Percentiles rank a stretch among this genome's conserved stretches.
Evolutionary conservation across 2,329 filamentous ascomycete species (phyloP).

Genomic region (Cyphellophora attinorum): DNA sequence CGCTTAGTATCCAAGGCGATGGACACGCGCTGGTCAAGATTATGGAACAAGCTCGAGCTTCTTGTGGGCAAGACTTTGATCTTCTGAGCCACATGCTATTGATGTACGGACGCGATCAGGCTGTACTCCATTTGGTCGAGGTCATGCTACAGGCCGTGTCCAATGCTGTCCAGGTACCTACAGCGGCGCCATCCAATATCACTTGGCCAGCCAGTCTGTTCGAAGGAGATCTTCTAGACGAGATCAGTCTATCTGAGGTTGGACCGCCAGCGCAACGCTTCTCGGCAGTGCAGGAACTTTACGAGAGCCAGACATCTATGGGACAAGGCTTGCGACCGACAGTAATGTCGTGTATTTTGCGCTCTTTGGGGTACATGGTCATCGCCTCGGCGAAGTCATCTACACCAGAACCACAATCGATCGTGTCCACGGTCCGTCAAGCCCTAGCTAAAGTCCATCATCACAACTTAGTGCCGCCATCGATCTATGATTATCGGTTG

Average conservation of each 20-base stretch:
- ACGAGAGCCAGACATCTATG: too few species aligned
- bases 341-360: slow-evolving; percentile 9
- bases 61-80: slow-evolving; percentile 22
- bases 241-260: slow-evolving; percentile 22
- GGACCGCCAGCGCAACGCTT: background rate
- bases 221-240: slow-evolving; percentile 20
- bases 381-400: background rate
- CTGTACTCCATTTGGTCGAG: slow-evolving; percentile 28
- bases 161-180: slow-evolving; percentile 12
- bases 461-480: slow-evolving; percentile 31
- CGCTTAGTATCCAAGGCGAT: too few species aligned
- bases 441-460: slow-evolving; percentile 37
- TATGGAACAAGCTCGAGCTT: background rate
- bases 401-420: slow-evolving; percentile 6
- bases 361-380: slow-evolving; percentile 4
- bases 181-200: slow-evolving; percentile 21
- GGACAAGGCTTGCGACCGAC: too few species aligned
- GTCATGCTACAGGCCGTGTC: slow-evolving; percentile 29
- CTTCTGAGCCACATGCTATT: slow-evolving; percentile 31
- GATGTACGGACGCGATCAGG: slow-evolving; percentile 28
- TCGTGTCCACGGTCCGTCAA: slow-evolving; percentile 35
- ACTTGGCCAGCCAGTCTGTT: slow-evolving; percentile 16
- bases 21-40: too few species aligned
- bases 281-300: too few species aligned
- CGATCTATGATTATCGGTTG: slow-evolving; percentile 30